Evolutionary conservation across 306 rosid genomes (phyloP).

Genomic region (Oxytropis ochrocephala): DNA sequence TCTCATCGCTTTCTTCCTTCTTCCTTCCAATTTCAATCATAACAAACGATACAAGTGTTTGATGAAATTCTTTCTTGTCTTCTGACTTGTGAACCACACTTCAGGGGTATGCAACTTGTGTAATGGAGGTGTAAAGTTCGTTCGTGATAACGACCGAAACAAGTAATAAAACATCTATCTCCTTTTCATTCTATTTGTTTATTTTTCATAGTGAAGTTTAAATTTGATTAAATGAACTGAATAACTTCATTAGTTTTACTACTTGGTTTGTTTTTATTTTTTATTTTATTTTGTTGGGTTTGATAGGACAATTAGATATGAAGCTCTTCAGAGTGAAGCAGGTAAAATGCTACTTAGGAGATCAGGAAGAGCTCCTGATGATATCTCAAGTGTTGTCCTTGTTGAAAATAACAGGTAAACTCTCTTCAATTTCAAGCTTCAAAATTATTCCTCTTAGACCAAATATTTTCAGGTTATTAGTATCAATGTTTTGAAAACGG

Average conservation of each 20-base stretch:
- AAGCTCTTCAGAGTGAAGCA: constrained; percentile 89
- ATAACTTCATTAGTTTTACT: background rate
- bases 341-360: constrained; percentile 76
- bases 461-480: background rate
- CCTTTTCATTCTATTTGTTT: background rate
- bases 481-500: background rate
- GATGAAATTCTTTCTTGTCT: background rate
- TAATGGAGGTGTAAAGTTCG: constrained; percentile 89
- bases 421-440: background rate
- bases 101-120: constrained; percentile 88
- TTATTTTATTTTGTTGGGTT: background rate
- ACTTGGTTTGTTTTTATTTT: constrained; percentile 2
- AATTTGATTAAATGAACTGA: background rate
- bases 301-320: constrained; percentile 68
- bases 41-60: background rate
- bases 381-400: constrained; percentile 90
- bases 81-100: constrained; percentile 8
- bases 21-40: background rate
- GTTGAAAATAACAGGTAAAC: constrained; percentile 68
- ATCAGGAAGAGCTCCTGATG: constrained; percentile 95
- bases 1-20: background rate
- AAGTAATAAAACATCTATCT: constrained; percentile 34
- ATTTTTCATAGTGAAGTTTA: background rate
- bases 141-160: constrained; percentile 70
- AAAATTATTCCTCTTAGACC: background rate